A percentile compares a stretch with the other conserved stretches of the same genome.
phyloP scores from a whole-genome alignment of 495 filamentous ascomycete genomes.

The Annulohypoxylon stygium region DNA sequence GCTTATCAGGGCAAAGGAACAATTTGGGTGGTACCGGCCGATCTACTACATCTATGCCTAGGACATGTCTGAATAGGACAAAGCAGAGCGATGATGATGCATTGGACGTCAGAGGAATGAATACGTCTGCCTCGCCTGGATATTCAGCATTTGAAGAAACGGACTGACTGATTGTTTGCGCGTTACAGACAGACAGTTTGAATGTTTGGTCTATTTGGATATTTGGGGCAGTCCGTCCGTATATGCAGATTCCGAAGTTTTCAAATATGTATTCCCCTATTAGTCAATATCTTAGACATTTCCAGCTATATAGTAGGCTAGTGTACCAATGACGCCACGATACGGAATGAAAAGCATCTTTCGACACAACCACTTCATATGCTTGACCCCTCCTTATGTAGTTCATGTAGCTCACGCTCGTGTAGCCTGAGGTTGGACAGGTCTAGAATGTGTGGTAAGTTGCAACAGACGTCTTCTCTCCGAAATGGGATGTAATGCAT shows the following conservation, averaged over 20 bases:
- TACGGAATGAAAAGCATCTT: conserved; percentile 6
- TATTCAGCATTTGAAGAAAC: conserved; percentile 1
- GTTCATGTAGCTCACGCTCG: background rate
- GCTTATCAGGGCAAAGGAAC: conserved; percentile 30
- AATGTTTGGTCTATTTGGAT: background rate
- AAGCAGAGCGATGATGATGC: conserved; percentile 22
- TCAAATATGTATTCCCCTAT: background rate
- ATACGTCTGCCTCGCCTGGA: background rate
- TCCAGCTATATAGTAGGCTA: background rate
- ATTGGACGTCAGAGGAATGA: conserved; percentile 2
- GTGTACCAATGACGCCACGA: conserved; percentile 13
- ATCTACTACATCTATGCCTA: conserved; percentile 13
- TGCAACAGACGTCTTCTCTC: conserved; percentile 8
- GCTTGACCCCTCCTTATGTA: background rate
- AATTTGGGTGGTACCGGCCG: conserved; percentile 20
- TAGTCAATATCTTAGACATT: conserved; percentile 11
- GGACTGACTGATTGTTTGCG: background rate
- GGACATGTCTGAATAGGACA: conserved; percentile 24
- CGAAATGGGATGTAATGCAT: conserved; percentile 7
- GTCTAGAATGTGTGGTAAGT: conserved; percentile 30
- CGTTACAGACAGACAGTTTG: background rate
- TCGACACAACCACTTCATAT: background rate
- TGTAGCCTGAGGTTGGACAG: background rate
- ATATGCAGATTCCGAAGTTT: background rate
- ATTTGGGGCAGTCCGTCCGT: conserved; percentile 14